These are phyloP conservation scores for Boechera stricta DNA, from an alignment of 345 rosid species.

Conservation along the genomic window DNA sequence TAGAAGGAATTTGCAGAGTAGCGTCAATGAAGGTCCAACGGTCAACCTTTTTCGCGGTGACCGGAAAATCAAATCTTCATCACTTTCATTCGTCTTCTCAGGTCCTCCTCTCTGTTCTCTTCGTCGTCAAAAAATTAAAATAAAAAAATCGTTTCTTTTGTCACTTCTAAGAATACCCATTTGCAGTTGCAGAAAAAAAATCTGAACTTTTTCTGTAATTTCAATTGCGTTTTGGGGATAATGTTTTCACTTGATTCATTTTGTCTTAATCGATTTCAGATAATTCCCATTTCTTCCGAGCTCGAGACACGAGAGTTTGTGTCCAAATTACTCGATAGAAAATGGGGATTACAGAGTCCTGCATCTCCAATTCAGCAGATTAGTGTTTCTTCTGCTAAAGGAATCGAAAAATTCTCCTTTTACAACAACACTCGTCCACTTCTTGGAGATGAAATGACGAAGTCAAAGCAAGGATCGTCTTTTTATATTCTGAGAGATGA, in stretches of 20 bases:
- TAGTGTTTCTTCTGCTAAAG: slow-evolving; percentile 43
- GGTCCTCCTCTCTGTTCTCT: not conserved
- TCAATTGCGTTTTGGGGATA: not conserved
- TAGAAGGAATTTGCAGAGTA: slow-evolving; percentile 23
- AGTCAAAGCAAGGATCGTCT: slow-evolving; percentile 43
- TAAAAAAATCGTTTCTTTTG: not conserved
- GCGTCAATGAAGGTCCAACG: slow-evolving; percentile 43
- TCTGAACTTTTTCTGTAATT: not conserved
- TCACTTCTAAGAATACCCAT: slow-evolving; percentile 19
- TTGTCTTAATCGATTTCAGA: slow-evolving; percentile 40
- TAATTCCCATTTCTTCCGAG: slow-evolving; percentile 39
- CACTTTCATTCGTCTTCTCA: slow-evolving; percentile 40
- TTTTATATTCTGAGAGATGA: slow-evolving; percentile 88
- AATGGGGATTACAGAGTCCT: slow-evolving; percentile 67
- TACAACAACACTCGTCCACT: slow-evolving; percentile 48
- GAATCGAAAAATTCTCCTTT: slow-evolving; percentile 42
- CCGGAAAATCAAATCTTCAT: slow-evolving; percentile 29
- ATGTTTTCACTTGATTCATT: not conserved
- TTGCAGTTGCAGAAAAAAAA: slow-evolving; percentile 16
- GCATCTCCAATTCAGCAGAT: slow-evolving; percentile 68
- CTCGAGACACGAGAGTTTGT: slow-evolving; percentile 46
- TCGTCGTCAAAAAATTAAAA: not conserved
- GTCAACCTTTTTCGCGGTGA: slow-evolving; percentile 18
- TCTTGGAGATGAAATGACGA: slow-evolving; percentile 50
- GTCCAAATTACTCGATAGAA: slow-evolving; percentile 65